These are phyloP conservation scores for Hibiscus mutabilis DNA, from an alignment of 345 rosid species.

Conservation along the genomic window DNA sequence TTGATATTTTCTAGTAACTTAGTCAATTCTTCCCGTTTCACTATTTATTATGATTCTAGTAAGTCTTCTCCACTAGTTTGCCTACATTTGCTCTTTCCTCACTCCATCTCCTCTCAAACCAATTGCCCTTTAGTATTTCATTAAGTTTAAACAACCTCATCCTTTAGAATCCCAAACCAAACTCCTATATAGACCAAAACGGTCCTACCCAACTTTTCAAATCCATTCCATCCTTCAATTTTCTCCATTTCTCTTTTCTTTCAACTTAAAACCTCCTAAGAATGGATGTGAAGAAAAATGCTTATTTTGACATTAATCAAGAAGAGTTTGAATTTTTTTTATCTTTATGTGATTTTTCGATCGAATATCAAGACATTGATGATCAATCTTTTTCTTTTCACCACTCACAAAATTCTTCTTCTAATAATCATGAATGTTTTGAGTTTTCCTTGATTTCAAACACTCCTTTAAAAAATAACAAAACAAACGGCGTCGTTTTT, in stretches of 20 bases:
- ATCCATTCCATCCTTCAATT: background rate
- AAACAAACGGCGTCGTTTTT: slow-evolving; percentile 12
- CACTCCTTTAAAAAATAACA: background rate
- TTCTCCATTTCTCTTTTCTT: too few relatives aligned
- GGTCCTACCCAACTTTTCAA: background rate
- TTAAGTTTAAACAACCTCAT: background rate
- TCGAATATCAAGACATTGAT: background rate
- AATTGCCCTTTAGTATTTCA: background rate
- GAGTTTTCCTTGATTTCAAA: slow-evolving; percentile 20
- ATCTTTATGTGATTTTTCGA: slow-evolving; percentile 25
- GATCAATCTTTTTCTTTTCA: background rate
- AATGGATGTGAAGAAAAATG: background rate
- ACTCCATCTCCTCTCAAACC: background rate
- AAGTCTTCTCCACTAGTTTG: background rate
- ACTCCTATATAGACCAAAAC: background rate
- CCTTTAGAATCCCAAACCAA: background rate
- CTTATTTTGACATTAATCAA: background rate
- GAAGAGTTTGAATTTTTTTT: slow-evolving; percentile 20
- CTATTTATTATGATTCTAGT: background rate
- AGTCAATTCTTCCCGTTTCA: background rate
- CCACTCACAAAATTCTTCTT: background rate
- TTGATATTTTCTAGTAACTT: background rate
- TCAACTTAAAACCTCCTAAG: background rate
- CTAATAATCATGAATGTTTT: slow-evolving; percentile 7
- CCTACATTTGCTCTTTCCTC: background rate